Conservation (phyloP, 805 yeast genomes). For the Teunomyces atbi region DNA sequence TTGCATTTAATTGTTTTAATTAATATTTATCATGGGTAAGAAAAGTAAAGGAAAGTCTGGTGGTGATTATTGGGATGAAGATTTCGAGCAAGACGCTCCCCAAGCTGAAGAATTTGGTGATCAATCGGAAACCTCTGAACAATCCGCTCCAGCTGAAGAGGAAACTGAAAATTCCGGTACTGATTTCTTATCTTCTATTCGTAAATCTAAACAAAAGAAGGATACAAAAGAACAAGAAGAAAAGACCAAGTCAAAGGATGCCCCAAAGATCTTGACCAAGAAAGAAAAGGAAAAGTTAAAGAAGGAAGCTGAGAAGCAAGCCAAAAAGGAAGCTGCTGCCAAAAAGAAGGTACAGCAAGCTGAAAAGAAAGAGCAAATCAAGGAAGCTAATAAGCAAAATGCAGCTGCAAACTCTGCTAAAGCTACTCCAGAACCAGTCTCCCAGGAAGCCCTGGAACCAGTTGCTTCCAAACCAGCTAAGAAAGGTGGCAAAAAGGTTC, state of each 20-base stretch:
- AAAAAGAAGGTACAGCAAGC: slow-evolving; percentile 75
- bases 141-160: slow-evolving; percentile 16
- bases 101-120: slow-evolving; percentile 34
- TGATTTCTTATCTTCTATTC: slow-evolving; percentile 76
- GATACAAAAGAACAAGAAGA: slow-evolving; percentile 64
- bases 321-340: slow-evolving; percentile 86
- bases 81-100: slow-evolving; percentile 42
- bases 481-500: slow-evolving; percentile 73
- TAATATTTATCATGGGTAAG: slow-evolving; percentile 44
- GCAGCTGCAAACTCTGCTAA: slow-evolving; percentile 36
- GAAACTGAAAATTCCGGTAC: slow-evolving; percentile 30
- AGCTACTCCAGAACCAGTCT: slow-evolving; percentile 34
- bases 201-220: slow-evolving; percentile 76
- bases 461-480: slow-evolving; percentile 25
- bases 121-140: slow-evolving; percentile 21
- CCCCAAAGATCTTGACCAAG: slow-evolving; percentile 79
- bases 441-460: slow-evolving; percentile 31
- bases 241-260: slow-evolving; percentile 49
- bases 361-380: slow-evolving; percentile 56
- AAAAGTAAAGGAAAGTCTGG: slow-evolving; percentile 65
- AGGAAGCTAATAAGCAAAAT: slow-evolving; percentile 45
- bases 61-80: slow-evolving; percentile 79
- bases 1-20: neutral
- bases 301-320: slow-evolving; percentile 87
- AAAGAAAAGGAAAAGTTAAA: slow-evolving; percentile 93